Evolutionary conservation across 768 basidiomycete genomes (phyloP).

Genomic region (Boletus patriciae): DNA sequence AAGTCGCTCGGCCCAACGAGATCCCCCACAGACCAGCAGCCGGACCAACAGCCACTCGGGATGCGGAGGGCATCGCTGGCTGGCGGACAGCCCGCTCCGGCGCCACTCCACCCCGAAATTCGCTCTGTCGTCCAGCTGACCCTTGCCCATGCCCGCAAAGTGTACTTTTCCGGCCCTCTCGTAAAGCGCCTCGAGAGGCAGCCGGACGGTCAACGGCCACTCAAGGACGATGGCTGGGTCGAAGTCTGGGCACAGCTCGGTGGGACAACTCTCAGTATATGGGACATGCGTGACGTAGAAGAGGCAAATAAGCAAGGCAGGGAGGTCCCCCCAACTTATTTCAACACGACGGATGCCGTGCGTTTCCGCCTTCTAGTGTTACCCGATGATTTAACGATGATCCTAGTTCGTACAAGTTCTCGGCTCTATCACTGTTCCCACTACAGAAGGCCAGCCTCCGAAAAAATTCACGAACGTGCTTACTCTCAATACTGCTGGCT

Average conservation of each 20-base stretch:
- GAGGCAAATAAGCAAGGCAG: constrained; percentile 76
- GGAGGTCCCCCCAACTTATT: constrained; percentile 84
- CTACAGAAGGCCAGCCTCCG: constrained; percentile 47
- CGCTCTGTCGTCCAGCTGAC: constrained; percentile 75
- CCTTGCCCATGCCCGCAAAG: constrained; percentile 75
- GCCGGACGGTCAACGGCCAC: constrained; percentile 67
- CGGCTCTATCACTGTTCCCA: constrained; percentile 68
- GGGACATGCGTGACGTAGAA: constrained; percentile 89
- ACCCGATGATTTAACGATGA: constrained; percentile 6
- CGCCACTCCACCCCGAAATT: constrained; percentile 76
- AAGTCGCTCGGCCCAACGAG: constrained; percentile 31
- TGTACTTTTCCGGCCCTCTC: constrained; percentile 86
- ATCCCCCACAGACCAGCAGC: constrained; percentile 21
- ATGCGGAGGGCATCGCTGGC: constrained; percentile 22
- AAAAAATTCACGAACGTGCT: constrained; percentile 76
- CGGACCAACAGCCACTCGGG: constrained; percentile 23
- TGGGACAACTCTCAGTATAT: constrained; percentile 85
- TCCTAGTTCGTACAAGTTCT: constrained; percentile 74
- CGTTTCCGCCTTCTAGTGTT: constrained; percentile 33
- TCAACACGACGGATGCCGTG: constrained; percentile 87
- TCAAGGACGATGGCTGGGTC: constrained; percentile 76
- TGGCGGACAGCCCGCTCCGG: constrained; percentile 22
- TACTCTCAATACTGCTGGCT: constrained; percentile 91
- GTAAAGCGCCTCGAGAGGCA: constrained; percentile 75
- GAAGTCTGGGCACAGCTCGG: constrained; percentile 90